phyloP scores from a whole-genome alignment of 805 yeast genomes.

The Candida saitoana region DNA sequence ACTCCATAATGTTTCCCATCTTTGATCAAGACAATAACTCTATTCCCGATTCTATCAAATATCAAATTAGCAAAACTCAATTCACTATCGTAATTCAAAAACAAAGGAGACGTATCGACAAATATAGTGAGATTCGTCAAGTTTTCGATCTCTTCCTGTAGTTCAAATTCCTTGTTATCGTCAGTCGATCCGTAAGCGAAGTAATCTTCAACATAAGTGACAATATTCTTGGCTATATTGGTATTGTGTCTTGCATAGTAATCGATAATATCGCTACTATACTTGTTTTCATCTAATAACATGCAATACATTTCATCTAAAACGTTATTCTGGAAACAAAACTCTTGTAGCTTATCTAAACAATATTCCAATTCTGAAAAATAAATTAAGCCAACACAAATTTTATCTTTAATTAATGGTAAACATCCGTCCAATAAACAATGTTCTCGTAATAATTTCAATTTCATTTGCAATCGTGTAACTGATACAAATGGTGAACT shows the following conservation, averaged over 20 bases:
- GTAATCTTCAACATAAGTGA: conserved; percentile 16
- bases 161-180: conserved; percentile 6
- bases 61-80: conserved; percentile 47
- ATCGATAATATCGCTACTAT: not conserved
- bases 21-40: conserved; percentile 43
- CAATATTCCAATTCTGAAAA: conserved; percentile 50
- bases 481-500: conserved; percentile 31
- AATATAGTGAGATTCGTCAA: conserved; percentile 39
- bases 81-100: conserved; percentile 45
- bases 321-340: conserved; percentile 20
- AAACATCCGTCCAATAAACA: conserved; percentile 51
- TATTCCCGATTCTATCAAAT: conserved; percentile 49
- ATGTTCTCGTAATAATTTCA: conserved; percentile 34
- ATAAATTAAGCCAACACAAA: conserved; percentile 43
- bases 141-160: conserved; percentile 11
- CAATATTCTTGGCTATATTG: conserved; percentile 8
- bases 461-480: conserved; percentile 27
- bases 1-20: conserved; percentile 49
- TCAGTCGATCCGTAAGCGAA: conserved; percentile 20
- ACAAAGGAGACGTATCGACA: conserved; percentile 45
- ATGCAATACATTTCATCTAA: conserved; percentile 28
- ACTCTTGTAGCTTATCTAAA: conserved; percentile 41
- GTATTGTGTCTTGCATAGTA: conserved; percentile 8
- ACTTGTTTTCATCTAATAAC: conserved; percentile 13
- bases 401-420: conserved; percentile 37